phyloP scores from a whole-genome alignment of 805 yeast genomes.

The Middelhovenomyces tepae region DNA sequence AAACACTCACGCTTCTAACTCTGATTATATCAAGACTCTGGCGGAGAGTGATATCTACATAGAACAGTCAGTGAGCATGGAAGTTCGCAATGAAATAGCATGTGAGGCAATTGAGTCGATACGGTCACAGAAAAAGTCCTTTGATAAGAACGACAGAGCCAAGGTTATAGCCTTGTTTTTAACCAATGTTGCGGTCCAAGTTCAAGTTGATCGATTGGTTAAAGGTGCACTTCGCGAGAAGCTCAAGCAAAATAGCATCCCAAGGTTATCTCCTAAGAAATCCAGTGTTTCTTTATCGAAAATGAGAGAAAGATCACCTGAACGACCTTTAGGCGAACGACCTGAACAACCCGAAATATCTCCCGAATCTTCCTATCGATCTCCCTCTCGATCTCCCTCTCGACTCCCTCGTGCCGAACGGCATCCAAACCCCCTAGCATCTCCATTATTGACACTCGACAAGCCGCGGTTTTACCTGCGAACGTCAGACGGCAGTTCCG shows the following conservation, averaged over 20 bases:
- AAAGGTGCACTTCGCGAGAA: constrained; percentile 33
- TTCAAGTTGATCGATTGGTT: constrained; percentile 59
- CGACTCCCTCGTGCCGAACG: no score
- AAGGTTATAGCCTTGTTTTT: constrained; percentile 41
- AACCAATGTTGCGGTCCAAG: constrained; percentile 44
- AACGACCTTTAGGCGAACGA: no score
- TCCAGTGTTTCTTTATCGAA: no score
- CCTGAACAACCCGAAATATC: no score
- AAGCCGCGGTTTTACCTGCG: no score
- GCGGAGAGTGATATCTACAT: constrained; percentile 43
- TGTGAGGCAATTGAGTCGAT: constrained; percentile 24
- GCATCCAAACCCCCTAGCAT: no score
- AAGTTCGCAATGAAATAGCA: constrained; percentile 34
- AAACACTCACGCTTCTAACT: constrained; percentile 34
- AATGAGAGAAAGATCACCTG: no score
- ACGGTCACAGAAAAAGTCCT: constrained; percentile 6
- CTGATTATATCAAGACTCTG: constrained; percentile 37
- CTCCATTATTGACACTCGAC: no score
- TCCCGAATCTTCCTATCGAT: no score
- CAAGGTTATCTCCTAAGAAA: no score
- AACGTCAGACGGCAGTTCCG: no score
- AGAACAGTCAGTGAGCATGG: constrained; percentile 43
- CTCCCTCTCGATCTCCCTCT: no score
- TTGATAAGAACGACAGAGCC: constrained; percentile 34
- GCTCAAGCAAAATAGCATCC: constrained; percentile 1